Percentiles rank a stretch among this genome's conserved stretches.
Evolutionary conservation across 176 grass and related monocot species (phyloP).

Genomic region (Cocos nucifera): DNA sequence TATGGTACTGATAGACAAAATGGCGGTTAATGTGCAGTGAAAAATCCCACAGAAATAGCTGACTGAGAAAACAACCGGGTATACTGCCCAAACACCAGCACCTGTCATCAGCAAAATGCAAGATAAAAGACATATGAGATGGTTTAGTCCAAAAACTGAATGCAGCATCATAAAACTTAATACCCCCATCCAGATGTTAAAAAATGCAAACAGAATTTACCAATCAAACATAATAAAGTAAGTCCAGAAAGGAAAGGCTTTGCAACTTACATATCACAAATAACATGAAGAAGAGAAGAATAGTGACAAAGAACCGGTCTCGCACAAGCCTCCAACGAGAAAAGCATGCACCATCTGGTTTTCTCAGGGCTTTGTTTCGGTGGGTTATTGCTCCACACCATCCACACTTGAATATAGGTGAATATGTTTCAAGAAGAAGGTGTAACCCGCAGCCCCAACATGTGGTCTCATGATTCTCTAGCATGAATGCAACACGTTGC

Average conservation of each 20-base stretch:
- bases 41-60: conserved; percentile 68
- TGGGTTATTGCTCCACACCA: conserved; percentile 96
- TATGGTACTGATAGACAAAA: conserved; percentile 58
- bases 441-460: conserved; percentile 90
- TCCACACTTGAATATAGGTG: conserved; percentile 81
- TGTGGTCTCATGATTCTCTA: conserved; percentile 54
- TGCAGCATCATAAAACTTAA: too few relatives aligned
- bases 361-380: conserved; percentile 43
- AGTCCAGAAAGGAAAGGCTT: background rate
- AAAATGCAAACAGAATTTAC: too few relatives aligned
- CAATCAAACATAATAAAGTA: background rate
- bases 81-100: conserved; percentile 81
- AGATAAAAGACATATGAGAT: conserved; percentile 5
- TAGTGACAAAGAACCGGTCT: conserved; percentile 66
- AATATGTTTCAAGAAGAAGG: conserved; percentile 55
- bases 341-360: conserved; percentile 66
- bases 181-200: too few relatives aligned
- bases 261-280: conserved; percentile 79
- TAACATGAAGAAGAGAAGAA: conserved; percentile 73
- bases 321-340: conserved; percentile 61
- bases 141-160: background rate
- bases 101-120: conserved; percentile 35
- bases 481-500: conserved; percentile 51
- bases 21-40: conserved; percentile 51
- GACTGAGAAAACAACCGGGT: conserved; percentile 69